Percentiles rank a stretch among this genome's conserved stretches.
These are phyloP conservation scores for Lasiosphaeria ovina DNA, from an alignment of 495 filamentous ascomycete genomes.

Conservation along the genomic window DNA sequence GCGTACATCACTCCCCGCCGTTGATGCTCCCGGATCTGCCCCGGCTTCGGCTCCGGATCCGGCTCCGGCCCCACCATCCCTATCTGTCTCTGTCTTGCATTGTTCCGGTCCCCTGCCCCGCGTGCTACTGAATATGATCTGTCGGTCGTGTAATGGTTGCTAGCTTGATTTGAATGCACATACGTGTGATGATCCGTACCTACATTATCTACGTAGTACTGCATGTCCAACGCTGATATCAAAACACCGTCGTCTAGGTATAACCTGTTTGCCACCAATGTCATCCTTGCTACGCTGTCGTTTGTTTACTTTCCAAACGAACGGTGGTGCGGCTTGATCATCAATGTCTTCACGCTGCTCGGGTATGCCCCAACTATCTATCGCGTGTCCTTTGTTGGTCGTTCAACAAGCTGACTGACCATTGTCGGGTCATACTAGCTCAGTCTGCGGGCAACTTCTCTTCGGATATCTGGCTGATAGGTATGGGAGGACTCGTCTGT, in stretches of 20 bases:
- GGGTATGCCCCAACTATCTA: constrained; percentile 44
- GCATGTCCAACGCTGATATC: not conserved
- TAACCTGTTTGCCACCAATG: constrained; percentile 65
- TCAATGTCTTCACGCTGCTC: constrained; percentile 60
- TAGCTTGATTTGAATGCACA: not conserved
- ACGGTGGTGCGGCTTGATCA: constrained; percentile 34
- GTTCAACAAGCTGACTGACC: not conserved
- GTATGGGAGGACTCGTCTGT: constrained; percentile 74
- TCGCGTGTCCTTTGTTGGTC: not conserved
- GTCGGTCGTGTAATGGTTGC: no score
- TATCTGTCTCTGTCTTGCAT: no score
- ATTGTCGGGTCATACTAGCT: constrained; percentile 8
- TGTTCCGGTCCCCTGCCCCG: no score
- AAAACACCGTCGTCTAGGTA: constrained; percentile 23
- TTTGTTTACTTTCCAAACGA: constrained; percentile 60
- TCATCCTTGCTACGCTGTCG: constrained; percentile 59
- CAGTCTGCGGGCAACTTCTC: constrained; percentile 61
- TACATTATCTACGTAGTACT: not conserved
- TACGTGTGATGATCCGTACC: not conserved
- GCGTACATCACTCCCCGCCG: constrained; percentile 30
- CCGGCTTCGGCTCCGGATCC: no score
- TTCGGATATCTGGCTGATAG: constrained; percentile 75
- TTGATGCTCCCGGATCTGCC: no score
- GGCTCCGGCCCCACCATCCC: no score
- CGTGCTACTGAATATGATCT: no score